Base-by-base conservation (phyloP, 805 yeast species). In the Nakazawaea ishiwadae region DNA sequence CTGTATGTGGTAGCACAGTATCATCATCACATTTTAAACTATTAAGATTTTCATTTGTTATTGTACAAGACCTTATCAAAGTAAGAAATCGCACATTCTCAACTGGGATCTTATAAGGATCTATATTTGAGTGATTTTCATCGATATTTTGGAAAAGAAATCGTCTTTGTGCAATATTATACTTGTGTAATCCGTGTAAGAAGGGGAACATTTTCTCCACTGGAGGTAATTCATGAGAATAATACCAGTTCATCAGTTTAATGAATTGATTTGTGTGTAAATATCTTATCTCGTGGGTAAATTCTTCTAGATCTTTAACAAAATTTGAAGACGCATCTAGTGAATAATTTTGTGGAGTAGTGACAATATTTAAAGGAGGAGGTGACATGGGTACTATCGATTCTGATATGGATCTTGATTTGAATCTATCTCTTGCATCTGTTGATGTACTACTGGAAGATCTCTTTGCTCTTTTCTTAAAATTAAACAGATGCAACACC, bases 131-230 rank as follows among this genome's bases (percentile, higher is more conserved):
- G 23, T n/a, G n/a, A n/a, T 37, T 28, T 21, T 27, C 32, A n/a
- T 26, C 35, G 6, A 29, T 17, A 29, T 30, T 34, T 31, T 42
- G 40, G 15, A 50, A 44, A 42, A 61, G 51, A 59, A 77, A 65
- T 58, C 70, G 63, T 33, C 71, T 60, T 52, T 78, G 84, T 18
- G 81, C 75, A 31, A 69, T 63, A 52, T 79, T 77, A 27, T 69
- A 66, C 11, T 67, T 68, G 47, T 81, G 78, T 33, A 84, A 66
- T 1, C 95, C 93, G 57, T 90, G 96, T 19, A 87, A 66, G 96
- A 96, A 89, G 0, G 97, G 97, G 52, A 89, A 90, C 71, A 90
- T 76, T 9, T 54, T 54, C 18, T 69, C 73, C 15, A 90, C 81
- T 3, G 74, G 75, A 0, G 96, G 96, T 31, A 81, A 54, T 3